phyloP scores from a whole-genome alignment of 83 land plant genomes.

The Diphasiastrum complanatum region DNA sequence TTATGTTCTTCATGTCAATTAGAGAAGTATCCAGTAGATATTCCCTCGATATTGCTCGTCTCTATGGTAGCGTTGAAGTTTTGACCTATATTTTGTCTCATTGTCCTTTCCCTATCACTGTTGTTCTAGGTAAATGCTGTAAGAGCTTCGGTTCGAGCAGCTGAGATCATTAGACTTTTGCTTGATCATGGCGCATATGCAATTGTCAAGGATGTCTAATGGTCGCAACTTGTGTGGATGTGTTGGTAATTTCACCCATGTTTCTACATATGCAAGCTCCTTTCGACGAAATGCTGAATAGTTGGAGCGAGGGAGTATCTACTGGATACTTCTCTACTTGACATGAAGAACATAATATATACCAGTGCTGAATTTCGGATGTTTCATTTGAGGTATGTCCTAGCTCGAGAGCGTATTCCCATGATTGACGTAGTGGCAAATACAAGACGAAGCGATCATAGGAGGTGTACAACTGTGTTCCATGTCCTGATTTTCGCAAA shows the following conservation, averaged over 20 bases:
- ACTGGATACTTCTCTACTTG: constrained; percentile 21
- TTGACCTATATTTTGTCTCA: too few species aligned
- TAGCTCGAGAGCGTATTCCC: too few species aligned
- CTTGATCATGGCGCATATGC: constrained; percentile 45
- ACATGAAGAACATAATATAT: constrained; percentile 20
- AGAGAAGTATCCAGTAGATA: constrained; percentile 21
- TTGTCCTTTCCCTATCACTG: too few species aligned
- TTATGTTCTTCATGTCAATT: constrained; percentile 22
- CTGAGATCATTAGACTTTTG: constrained; percentile 42
- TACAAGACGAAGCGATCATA: constrained; percentile 26
- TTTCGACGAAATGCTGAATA: too few species aligned
- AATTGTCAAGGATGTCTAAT: constrained; percentile 37
- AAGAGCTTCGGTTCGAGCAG: constrained; percentile 45
- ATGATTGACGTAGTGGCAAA: constrained; percentile 28
- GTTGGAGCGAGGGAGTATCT: constrained; percentile 19
- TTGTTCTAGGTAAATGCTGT: constrained; percentile 45
- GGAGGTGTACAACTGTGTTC: constrained; percentile 28
- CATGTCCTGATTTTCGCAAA: constrained; percentile 25
- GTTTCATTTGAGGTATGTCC: constrained; percentile 29
- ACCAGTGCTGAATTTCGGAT: constrained; percentile 25
- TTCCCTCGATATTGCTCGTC: too few species aligned
- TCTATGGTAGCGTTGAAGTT: too few species aligned
- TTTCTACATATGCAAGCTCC: too few species aligned
- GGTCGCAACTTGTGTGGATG: constrained; percentile 42
- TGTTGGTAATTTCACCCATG: too few species aligned